Conservation (phyloP, 2,329 filamentous ascomycete species). For the Alternaria triticina region DNA sequence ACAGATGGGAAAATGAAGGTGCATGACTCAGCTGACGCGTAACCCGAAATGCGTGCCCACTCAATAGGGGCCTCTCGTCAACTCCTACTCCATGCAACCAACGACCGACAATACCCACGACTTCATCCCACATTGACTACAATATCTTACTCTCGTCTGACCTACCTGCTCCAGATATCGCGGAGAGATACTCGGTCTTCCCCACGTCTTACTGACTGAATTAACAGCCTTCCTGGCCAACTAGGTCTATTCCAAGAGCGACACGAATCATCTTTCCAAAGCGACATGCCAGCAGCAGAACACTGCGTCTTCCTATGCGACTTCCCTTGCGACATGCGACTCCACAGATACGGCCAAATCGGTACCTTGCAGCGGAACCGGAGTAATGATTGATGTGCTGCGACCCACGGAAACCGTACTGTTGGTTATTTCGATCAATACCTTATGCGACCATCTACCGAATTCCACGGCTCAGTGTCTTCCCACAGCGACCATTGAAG, state of each 20-base stretch:
- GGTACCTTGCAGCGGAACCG: not conserved
- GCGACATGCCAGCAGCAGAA: not conserved
- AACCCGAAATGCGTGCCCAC: slow-evolving; percentile 2
- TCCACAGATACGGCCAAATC: not conserved
- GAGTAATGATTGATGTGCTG: not conserved
- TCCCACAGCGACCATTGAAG: not conserved
- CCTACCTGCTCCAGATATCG: not conserved
- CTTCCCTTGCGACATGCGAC: not conserved
- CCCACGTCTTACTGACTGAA: not conserved
- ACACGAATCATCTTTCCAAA: not conserved
- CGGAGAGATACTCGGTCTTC: not conserved
- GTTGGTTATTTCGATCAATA: not conserved
- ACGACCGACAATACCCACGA: not conserved
- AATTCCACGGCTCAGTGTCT: not conserved
- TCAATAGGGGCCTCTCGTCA: not conserved
- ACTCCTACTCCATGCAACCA: not conserved
- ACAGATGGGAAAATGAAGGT: not conserved
- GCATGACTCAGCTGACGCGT: slow-evolving; percentile 9
- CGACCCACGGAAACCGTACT: not conserved
- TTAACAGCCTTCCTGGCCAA: not conserved
- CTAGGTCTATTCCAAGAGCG: not conserved
- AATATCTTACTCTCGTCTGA: not conserved
- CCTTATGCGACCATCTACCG: not conserved
- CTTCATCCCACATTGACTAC: not conserved
- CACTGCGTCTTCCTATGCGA: not conserved